Evolutionary conservation across 108 stramenopile species (phyloP).

Genomic region (Discostella stelligeroides): DNA sequence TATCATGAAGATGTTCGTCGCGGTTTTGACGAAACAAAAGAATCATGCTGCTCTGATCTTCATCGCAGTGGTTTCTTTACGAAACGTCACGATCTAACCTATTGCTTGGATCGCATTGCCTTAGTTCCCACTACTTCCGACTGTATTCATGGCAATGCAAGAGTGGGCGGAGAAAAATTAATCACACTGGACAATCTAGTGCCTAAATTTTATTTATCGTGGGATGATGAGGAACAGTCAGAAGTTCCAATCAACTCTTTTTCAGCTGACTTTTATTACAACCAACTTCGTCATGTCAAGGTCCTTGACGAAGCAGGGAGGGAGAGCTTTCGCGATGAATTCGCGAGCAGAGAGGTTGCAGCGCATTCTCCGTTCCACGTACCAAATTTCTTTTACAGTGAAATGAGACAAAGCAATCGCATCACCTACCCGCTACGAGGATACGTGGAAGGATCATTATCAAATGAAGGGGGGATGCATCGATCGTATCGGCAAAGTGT

Average conservation of each 20-base stretch:
- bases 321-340: constrained; percentile 23
- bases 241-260: too few relatives aligned
- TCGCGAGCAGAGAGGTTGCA: not conserved
- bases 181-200: constrained; percentile 2
- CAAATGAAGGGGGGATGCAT: constrained; percentile 42
- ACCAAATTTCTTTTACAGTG: constrained; percentile 11
- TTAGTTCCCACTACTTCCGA: constrained; percentile 11
- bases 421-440: constrained; percentile 11
- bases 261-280: not conserved
- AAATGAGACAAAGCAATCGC: not conserved
- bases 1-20: not conserved
- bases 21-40: not conserved
- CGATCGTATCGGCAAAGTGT: constrained; percentile 31
- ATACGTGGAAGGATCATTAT: constrained; percentile 17
- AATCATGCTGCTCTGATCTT: constrained; percentile 30
- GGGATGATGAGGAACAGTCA: not conserved
- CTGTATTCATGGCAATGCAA: constrained; percentile 6
- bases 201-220: constrained; percentile 24
- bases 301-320: constrained; percentile 14
- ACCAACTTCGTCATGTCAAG: constrained; percentile 13
- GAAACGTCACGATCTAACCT: not conserved
- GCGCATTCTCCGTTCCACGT: constrained; percentile 33
- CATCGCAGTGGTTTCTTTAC: constrained; percentile 14
- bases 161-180: not conserved
- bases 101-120: constrained; percentile 29